Conservation (phyloP, 306 rosid species). For the Ceratonia siliqua region DNA sequence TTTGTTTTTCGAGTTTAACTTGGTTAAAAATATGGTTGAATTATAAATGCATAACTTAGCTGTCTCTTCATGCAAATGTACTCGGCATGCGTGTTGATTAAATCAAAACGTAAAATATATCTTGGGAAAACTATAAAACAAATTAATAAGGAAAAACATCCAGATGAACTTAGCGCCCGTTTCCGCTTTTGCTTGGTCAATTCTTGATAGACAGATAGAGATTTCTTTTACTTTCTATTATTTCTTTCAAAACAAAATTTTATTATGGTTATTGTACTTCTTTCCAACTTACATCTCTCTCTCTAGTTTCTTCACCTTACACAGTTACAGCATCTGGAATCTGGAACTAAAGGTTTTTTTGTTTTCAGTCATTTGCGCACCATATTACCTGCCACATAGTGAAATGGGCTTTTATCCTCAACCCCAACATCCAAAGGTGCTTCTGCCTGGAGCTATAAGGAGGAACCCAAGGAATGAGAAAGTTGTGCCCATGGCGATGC, state of each 20-base stretch:
- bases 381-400: conserved; percentile 54
- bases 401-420: conserved; percentile 48
- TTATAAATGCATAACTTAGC: not conserved
- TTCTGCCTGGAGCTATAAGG: conserved; percentile 40
- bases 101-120: not conserved
- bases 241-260: not conserved
- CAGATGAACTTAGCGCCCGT: not conserved
- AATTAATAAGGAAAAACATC: not conserved
- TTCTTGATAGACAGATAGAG: not conserved
- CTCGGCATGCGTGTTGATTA: not conserved
- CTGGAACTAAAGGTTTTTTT: not conserved
- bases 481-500: conserved; percentile 29
- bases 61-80: conserved; percentile 38
- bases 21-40: not conserved
- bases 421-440: conserved; percentile 43
- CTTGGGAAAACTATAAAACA: not conserved
- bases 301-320: not conserved
- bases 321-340: not conserved
- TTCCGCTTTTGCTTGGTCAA: conserved; percentile 9
- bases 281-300: not conserved
- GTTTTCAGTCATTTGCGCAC: conserved; percentile 55
- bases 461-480: conserved; percentile 37
- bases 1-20: not conserved
- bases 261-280: not conserved
- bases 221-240: not conserved